Conservation (phyloP, 2,329 filamentous ascomycete genomes). For the Trichophyton verrucosum region DNA sequence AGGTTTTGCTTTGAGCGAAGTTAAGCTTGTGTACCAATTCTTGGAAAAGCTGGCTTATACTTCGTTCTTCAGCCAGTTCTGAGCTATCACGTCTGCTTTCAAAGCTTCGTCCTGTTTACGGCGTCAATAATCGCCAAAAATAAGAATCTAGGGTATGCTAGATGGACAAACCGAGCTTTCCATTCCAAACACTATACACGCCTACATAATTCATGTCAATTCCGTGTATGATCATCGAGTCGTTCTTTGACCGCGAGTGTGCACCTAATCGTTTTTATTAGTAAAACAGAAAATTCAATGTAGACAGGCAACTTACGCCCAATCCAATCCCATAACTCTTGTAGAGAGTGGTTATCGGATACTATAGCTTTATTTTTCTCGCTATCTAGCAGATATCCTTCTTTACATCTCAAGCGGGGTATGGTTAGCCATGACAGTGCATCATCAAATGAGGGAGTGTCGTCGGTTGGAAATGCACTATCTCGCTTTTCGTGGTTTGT, state of each 20-base stretch:
- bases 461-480: constrained; percentile 22
- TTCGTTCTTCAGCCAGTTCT: constrained; percentile 16
- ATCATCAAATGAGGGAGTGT: constrained; percentile 25
- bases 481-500: constrained; percentile 31
- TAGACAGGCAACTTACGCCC: constrained; percentile 30
- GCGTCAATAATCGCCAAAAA: constrained; percentile 8
- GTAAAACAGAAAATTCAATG: background rate
- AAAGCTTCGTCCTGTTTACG: constrained; percentile 21
- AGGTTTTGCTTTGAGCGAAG: constrained; percentile 40
- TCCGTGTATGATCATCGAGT: constrained; percentile 44
- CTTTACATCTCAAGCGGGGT: constrained; percentile 39
- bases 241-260: constrained; percentile 29
- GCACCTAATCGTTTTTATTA: constrained; percentile 22
- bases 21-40: constrained; percentile 40
- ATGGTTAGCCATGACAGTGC: constrained; percentile 32
- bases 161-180: constrained; percentile 36
- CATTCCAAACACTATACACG: constrained; percentile 46
- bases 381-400: constrained; percentile 44
- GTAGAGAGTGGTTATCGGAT: constrained; percentile 43
- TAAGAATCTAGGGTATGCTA: background rate
- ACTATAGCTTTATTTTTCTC: constrained; percentile 44
- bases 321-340: constrained; percentile 48
- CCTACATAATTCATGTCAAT: constrained; percentile 51
- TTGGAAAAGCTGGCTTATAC: constrained; percentile 33
- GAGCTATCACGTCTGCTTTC: constrained; percentile 22